A percentile compares a stretch with the other conserved stretches of the same genome.
Conservation (phyloP, 805 yeast species). For the Ogataea pilisensis region DNA sequence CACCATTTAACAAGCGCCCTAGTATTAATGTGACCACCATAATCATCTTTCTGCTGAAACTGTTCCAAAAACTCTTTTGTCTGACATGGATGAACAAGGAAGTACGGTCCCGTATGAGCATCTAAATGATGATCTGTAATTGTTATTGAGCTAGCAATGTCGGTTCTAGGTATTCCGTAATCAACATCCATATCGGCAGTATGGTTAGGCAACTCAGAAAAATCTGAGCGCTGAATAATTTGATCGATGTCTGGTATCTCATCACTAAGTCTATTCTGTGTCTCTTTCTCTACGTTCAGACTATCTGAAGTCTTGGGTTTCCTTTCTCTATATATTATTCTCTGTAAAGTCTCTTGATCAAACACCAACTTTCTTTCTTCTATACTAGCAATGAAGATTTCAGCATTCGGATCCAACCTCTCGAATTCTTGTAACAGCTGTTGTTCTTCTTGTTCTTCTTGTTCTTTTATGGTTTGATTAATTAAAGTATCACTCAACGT, state of each 20-base stretch:
- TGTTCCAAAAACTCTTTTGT: constrained; percentile 27
- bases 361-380: constrained; percentile 13
- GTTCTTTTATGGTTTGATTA: no score
- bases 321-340: constrained; percentile 2
- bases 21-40: no score
- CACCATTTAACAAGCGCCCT: constrained; percentile 23
- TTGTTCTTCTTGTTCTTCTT: no score
- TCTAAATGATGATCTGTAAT: constrained; percentile 9
- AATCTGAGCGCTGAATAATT: background rate
- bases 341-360: constrained; percentile 3
- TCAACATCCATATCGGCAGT: no score
- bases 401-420: no score
- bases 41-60: no score
- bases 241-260: background rate
- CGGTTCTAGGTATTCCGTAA: background rate
- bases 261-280: background rate
- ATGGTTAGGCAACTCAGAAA: no score
- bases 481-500: no score
- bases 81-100: constrained; percentile 40
- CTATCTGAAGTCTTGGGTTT: no score
- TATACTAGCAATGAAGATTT: background rate
- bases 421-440: no score
- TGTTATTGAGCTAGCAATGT: constrained; percentile 1
- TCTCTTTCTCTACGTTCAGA: no score
- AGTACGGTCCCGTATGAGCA: constrained; percentile 10